phyloP scores from a whole-genome alignment of 257 asterid species.

The Verbena officinalis region DNA sequence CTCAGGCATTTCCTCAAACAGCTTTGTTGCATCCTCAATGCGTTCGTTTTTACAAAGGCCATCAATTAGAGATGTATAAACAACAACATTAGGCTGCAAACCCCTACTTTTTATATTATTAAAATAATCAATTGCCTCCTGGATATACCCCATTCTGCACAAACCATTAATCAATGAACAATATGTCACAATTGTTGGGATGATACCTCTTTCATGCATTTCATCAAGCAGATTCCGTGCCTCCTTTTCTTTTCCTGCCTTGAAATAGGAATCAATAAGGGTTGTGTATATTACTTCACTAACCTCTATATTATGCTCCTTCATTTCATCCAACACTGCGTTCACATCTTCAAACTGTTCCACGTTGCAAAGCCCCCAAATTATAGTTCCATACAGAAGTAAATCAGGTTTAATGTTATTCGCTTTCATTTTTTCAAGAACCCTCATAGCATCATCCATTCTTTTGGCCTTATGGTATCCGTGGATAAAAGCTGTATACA shows the following conservation, averaged over 20 bases:
- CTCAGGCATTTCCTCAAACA: constrained; percentile 67
- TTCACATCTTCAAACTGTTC: constrained; percentile 71
- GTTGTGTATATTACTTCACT: constrained; percentile 70
- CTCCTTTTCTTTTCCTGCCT: constrained; percentile 67
- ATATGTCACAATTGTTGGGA: constrained; percentile 67
- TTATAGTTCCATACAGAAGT: constrained; percentile 69
- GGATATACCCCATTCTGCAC: constrained; percentile 68
- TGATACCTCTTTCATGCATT: constrained; percentile 67
- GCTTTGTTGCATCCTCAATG: constrained; percentile 59
- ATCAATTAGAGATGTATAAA: constrained; percentile 70
- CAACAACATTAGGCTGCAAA: constrained; percentile 66
- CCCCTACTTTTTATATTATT: constrained; percentile 50
- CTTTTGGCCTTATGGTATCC: constrained; percentile 74
- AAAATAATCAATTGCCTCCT: constrained; percentile 71
- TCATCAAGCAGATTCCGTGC: constrained; percentile 63
- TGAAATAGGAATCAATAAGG: constrained; percentile 72
- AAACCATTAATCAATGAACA: constrained; percentile 65
- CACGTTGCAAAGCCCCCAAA: constrained; percentile 78
- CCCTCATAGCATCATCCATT: constrained; percentile 64
- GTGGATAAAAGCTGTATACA: constrained; percentile 74
- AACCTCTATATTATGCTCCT: constrained; percentile 49
- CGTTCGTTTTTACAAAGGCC: constrained; percentile 68
- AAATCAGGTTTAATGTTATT: constrained; percentile 55
- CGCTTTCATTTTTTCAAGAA: constrained; percentile 62
- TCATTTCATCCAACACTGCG: constrained; percentile 67